Percentiles rank a stretch among this genome's conserved stretches.
These are phyloP conservation scores for Macrolepiota fuliginosa DNA, from an alignment of 768 basidiomycete species.

Conservation along the genomic window DNA sequence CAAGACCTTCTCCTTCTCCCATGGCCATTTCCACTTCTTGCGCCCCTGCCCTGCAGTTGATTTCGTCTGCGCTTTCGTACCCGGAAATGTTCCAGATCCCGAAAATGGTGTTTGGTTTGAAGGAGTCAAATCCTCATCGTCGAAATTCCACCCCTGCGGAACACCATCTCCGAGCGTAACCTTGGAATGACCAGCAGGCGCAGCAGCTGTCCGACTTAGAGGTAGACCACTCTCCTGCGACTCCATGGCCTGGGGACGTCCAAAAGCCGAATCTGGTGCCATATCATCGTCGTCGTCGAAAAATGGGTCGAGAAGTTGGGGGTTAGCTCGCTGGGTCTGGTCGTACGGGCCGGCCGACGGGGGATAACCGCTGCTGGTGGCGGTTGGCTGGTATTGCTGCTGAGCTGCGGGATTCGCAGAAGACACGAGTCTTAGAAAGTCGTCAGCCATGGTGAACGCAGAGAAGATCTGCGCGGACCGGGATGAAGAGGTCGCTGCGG, in stretches of 20 bases:
- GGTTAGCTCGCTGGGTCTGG: conserved; percentile 30
- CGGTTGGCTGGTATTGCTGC: conserved; percentile 45
- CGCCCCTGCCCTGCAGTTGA: conserved; percentile 24
- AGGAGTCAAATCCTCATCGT: conserved; percentile 57
- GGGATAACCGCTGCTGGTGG: conserved; percentile 47
- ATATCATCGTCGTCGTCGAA: conserved; percentile 86
- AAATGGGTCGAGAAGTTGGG: conserved; percentile 76
- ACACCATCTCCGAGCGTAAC: conserved; percentile 40
- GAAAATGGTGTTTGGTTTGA: conserved; percentile 36
- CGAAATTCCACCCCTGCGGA: conserved; percentile 73
- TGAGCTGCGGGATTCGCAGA: conserved; percentile 65
- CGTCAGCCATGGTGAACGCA: conserved; percentile 52
- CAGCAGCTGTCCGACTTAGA: conserved; percentile 54
- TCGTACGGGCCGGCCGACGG: conserved; percentile 43
- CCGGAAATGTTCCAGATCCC: conserved; percentile 39
- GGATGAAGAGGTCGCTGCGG: conserved; percentile 8
- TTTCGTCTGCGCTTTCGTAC: conserved; percentile 21
- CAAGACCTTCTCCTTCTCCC: conserved; percentile 66
- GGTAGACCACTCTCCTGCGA: conserved; percentile 59
- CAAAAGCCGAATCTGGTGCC: conserved; percentile 66
- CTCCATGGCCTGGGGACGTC: conserved; percentile 44
- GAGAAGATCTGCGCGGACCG: conserved; percentile 8
- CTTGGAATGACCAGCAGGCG: conserved; percentile 59
- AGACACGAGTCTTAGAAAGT: conserved; percentile 72
- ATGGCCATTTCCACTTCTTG: conserved; percentile 78